Base-by-base conservation (phyloP, 139 green algal genomes). In the Chlamydomonas incerta region DNA sequence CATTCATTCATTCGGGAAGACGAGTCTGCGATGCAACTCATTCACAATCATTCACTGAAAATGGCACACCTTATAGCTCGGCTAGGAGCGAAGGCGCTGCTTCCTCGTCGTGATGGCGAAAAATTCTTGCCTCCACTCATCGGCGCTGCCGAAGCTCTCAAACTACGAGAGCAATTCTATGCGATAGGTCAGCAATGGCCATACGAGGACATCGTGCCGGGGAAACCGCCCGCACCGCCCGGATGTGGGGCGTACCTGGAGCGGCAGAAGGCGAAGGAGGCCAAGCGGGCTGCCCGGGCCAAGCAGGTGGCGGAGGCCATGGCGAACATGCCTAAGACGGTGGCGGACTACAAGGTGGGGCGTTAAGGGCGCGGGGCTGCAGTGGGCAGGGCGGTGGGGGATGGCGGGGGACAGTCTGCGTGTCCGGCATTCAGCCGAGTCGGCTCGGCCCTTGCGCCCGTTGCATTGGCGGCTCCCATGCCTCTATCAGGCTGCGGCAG, bases 31-130 rank as follows among this genome's bases (percentile, higher is more conserved):
- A n/a, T n/a, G n/a, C n/a, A n/a, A n/a, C n/a, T n/a, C n/a, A n/a
- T n/a, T n/a, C n/a, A n/a, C n/a, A n/a, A n/a, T n/a, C n/a, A n/a
- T n/a, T n/a, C n/a, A n/a, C n/a, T n/a, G n/a, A 72, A 35, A 2
- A 85, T 85, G 79, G 79, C 79, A 17, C 79, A 85, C 23, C 13
- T 85, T 8, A 33, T 85, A 2, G 65, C 68, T 26, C 79, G 66
- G 5, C 29, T 85, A 3, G 79, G 79, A 0, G 65, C 65, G 11
- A 46, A 37, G 18, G 79, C 79, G 65, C 79, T 85, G 3, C 47
- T 69, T 26, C 66, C 79, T 3, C 79, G 65, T 1, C 34, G 41
- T 37, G 37, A 76, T 0, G 79, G 79, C 3, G 62, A 66, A 29
- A 83, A 74, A n/a, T 10, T 83, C 23, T 28, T 83, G 29, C 79